Percentiles rank a stretch among this genome's conserved stretches.
Evolutionary conservation across 2,329 filamentous ascomycete species (phyloP).

Genomic region (Colletotrichum filicis): DNA sequence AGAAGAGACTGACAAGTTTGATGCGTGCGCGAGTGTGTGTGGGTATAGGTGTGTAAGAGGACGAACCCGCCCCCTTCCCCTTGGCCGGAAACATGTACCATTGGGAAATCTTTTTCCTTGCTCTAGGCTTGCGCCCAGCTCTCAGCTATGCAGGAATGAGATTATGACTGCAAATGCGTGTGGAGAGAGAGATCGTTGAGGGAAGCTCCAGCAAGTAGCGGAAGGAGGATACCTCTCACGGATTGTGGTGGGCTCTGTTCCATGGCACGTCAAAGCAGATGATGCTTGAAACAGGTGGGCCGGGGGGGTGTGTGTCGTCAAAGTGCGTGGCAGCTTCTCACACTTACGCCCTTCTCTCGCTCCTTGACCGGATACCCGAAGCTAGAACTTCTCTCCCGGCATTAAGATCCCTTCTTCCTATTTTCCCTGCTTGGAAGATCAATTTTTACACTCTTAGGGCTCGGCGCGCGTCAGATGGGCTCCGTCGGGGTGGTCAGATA

Average conservation of each 20-base stretch:
- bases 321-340: conserved; percentile 30
- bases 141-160: background rate
- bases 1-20: background rate
- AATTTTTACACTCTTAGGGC: conserved; percentile 9
- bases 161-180: background rate
- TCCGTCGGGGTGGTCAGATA: conserved; percentile 17
- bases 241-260: conserved; percentile 10
- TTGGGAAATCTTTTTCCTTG: background rate
- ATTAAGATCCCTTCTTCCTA: background rate
- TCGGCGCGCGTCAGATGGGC: conserved; percentile 26
- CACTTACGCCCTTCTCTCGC: background rate
- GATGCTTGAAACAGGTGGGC: conserved; percentile 34
- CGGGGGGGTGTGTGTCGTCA: background rate
- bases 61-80: background rate
- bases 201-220: background rate
- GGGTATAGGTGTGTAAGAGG: background rate
- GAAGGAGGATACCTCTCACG: background rate
- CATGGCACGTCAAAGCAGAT: conserved; percentile 33
- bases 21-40: background rate
- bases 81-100: background rate
- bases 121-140: background rate
- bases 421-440: background rate
- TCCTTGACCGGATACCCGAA: conserved; percentile 19
- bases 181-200: background rate
- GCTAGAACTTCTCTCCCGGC: background rate